phyloP scores from a whole-genome alignment of 2,329 filamentous ascomycete species.

The Sporothrix sp. region DNA sequence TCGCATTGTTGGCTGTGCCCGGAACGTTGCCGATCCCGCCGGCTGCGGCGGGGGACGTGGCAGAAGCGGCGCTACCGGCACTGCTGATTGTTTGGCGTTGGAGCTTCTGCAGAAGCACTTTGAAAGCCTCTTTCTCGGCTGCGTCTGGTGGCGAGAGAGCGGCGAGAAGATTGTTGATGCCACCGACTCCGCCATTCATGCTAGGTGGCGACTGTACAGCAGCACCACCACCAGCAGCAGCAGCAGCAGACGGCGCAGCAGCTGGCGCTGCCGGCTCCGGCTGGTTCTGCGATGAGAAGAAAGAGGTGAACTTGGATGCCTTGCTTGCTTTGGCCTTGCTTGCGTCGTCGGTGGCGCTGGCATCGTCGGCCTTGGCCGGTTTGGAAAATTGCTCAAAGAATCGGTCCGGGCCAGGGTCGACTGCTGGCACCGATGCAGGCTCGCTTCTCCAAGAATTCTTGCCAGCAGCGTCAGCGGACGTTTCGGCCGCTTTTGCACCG shows the following conservation, averaged over 20 bases:
- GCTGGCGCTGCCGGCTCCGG: slow-evolving; percentile 40
- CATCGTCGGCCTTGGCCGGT: slow-evolving; percentile 34
- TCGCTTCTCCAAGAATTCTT: slow-evolving; percentile 41
- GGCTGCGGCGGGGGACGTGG: slow-evolving; percentile 1
- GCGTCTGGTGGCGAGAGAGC: slow-evolving; percentile 30
- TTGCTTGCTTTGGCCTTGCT: slow-evolving; percentile 52
- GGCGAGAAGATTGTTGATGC: not conserved
- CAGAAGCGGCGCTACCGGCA: slow-evolving; percentile 7
- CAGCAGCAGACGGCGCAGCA: slow-evolving; percentile 21
- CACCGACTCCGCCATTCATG: not conserved
- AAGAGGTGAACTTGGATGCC: slow-evolving; percentile 76
- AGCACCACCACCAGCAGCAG: slow-evolving; percentile 56
- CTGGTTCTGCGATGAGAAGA: slow-evolving; percentile 54
- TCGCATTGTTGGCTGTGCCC: slow-evolving; percentile 4
- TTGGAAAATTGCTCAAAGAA: slow-evolving; percentile 51
- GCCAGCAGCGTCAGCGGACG: slow-evolving; percentile 34
- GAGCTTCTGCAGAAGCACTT: slow-evolving; percentile 72
- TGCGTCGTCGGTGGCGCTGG: slow-evolving; percentile 30
- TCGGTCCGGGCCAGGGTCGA: slow-evolving; percentile 63
- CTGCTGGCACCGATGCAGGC: slow-evolving; percentile 50
- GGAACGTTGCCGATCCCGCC: not conserved
- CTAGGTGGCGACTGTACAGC: no score
- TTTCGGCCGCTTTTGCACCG: slow-evolving; percentile 10
- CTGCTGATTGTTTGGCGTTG: slow-evolving; percentile 43
- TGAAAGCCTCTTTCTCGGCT: slow-evolving; percentile 77